These are phyloP conservation scores for Trichosporon sp. DNA, from an alignment of 1,284 basidiomycete species.

Conservation along the genomic window DNA sequence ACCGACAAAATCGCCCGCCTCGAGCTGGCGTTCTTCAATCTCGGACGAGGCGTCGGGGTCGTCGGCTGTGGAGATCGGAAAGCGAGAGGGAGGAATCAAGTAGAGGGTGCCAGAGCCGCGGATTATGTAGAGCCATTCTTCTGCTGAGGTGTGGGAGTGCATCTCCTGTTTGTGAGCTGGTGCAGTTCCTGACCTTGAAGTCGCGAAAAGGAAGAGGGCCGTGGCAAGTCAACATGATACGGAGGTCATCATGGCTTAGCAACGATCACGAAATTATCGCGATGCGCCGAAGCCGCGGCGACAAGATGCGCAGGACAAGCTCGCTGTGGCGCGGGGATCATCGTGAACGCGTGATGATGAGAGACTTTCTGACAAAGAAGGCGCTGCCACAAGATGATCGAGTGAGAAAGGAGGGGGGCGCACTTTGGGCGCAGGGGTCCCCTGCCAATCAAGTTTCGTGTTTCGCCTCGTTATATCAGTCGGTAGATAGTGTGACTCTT, in stretches of 20 bases:
- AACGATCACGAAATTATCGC: too few species aligned
- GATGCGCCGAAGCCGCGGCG: too few species aligned
- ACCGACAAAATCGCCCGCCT: constrained; percentile 26
- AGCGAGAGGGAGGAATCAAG: neutral
- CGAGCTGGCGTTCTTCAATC: constrained; percentile 12
- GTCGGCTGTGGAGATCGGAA: neutral
- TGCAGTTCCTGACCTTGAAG: neutral
- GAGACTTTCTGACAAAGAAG: too few species aligned
- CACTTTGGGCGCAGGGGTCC: neutral
- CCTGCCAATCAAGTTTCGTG: neutral
- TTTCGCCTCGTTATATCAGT: constrained; percentile 1
- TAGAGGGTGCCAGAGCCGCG: constrained; percentile 15
- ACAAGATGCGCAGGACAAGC: too few species aligned
- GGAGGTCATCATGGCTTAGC: too few species aligned
- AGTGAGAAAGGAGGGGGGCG: neutral
- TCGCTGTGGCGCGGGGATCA: too few species aligned
- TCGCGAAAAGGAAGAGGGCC: neutral
- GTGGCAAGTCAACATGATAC: too few species aligned
- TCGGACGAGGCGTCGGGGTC: neutral
- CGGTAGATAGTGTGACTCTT: constrained; percentile 4
- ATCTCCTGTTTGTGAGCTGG: constrained; percentile 12
- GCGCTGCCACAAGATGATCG: too few species aligned
- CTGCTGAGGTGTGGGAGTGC: constrained; percentile 25
- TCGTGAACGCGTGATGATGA: too few species aligned
- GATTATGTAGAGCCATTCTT: constrained; percentile 31